Evolutionary conservation across 495 filamentous ascomycete genomes (phyloP), one percentile per base, ranked within the genome.

Genomic region (Hypoxylon trugodes): DNA sequence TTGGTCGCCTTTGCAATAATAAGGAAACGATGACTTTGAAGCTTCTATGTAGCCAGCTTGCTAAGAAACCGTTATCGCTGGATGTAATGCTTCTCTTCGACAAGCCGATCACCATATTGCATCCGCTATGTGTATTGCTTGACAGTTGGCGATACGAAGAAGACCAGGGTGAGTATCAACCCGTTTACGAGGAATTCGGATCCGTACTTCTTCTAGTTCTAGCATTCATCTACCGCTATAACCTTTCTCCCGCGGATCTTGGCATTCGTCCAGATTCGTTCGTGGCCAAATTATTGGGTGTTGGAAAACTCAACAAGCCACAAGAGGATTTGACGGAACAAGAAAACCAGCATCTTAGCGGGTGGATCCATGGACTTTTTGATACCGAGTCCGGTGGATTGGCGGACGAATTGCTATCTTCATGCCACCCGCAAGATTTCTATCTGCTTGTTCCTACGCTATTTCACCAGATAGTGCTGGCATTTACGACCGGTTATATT

Each of bases 181-280:
- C 94, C 0, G 90, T 97, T 1, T 98, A 98, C 68, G 94, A 98
- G 62, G 96, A 98, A 59, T 98, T 98, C 58, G 92, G 93, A 0
- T 90, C 90, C 36, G 89, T 97, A 12, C 78, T 98, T 5, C 82
- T 98, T 2, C 79, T 98, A 1, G 82, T 97, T 0, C 76, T 96
- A 15, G 89, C 89, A 0, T 90, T 96, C 64, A 86, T 90, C 51
- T 86, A 95, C 66, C 92, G 96, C 12, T 97, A 96, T 68, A 83
- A 87, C 33, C 76, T 98, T 16, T 84, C 81, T 0, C 74, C 81
- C 1, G 74, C 84, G 15, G 92, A 97, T 42, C 76, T 97, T 13
- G 91, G 85, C 82, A 51, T 80, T 35, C 69, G 74, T 38, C 73
- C 76, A 16, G 82, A 89, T 47, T 93, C 90, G 0, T 97, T 97